phyloP scores from a whole-genome alignment of 345 rosid genomes.

The Anacardium occidentale region DNA sequence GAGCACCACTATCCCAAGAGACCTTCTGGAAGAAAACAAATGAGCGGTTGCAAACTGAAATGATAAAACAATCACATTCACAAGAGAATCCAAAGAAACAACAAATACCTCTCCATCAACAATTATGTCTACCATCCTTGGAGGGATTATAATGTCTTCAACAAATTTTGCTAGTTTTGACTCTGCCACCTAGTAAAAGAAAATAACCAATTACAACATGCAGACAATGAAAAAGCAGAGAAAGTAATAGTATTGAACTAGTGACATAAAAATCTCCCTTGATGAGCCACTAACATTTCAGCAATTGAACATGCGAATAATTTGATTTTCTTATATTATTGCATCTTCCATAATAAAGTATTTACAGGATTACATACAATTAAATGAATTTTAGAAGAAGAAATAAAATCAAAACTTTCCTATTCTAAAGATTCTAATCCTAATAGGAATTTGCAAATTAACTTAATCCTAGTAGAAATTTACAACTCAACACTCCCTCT shows the following conservation, averaged over 20 bases:
- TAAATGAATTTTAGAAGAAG: no score
- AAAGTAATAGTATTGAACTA: neutral
- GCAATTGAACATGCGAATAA: neutral
- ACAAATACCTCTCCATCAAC: constrained; percentile 95
- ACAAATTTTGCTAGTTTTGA: constrained; percentile 93
- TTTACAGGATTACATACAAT: no score
- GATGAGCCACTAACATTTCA: neutral
- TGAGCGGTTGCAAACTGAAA: constrained; percentile 13
- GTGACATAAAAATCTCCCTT: neutral
- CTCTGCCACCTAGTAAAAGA: constrained; percentile 76
- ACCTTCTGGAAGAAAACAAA: neutral
- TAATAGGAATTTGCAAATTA: no score
- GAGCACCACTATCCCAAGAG: neutral
- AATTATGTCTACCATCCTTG: constrained; percentile 91
- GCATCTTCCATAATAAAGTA: no score
- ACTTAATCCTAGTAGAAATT: no score
- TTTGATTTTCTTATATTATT: no score
- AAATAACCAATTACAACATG: constrained; percentile 21
- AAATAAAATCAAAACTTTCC: no score
- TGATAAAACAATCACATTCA: neutral
- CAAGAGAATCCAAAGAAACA: constrained; percentile 19
- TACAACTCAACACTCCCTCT: no score
- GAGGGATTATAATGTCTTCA: constrained; percentile 94
- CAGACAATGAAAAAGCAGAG: constrained; percentile 1
- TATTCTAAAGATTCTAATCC: no score